phyloP scores from a whole-genome alignment of 352 stramenopile species.

The Hyaloperonospora arabidopsidis region DNA sequence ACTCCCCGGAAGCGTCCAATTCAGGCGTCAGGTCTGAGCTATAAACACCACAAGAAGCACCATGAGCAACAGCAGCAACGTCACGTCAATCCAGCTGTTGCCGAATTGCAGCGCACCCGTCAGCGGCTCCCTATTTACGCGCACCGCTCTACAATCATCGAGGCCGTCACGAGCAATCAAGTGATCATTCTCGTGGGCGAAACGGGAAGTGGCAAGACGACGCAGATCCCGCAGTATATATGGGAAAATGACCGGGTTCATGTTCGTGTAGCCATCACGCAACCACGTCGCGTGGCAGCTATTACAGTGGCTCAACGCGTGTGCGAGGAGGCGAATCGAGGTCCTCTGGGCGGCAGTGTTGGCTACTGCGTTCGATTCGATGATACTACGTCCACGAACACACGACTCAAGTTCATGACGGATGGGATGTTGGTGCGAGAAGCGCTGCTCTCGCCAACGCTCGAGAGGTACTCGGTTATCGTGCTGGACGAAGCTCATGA shows the following conservation, averaged over 20 bases:
- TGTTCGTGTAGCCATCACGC: conserved; percentile 66
- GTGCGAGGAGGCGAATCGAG: conserved; percentile 51
- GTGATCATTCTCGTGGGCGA: conserved; percentile 85
- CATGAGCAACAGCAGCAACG: conserved; percentile 6
- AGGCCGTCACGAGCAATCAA: conserved; percentile 48
- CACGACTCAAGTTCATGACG: conserved; percentile 92
- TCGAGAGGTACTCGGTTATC: conserved; percentile 76
- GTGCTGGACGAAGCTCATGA: conserved; percentile 86
- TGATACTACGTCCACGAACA: conserved; percentile 82
- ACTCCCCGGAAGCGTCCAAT: conserved; percentile 24
- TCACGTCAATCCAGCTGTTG: conserved; percentile 9
- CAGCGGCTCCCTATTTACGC: conserved; percentile 68
- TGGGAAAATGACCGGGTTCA: conserved; percentile 47
- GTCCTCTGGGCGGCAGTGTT: conserved; percentile 53
- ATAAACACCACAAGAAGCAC: conserved; percentile 30
- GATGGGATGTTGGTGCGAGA: conserved; percentile 89
- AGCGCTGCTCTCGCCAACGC: conserved; percentile 57
- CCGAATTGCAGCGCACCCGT: conserved; percentile 50
- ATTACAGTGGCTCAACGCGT: conserved; percentile 82
- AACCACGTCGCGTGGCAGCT: conserved; percentile 71
- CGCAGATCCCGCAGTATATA: conserved; percentile 85
- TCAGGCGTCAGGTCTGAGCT: conserved; percentile 6
- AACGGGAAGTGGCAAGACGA: conserved; percentile 88
- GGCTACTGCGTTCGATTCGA: conserved; percentile 94
- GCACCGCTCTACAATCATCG: conserved; percentile 64